Evolutionary conservation across 352 stramenopile species (phyloP).

Genomic region (Blastocystis sp.): DNA sequence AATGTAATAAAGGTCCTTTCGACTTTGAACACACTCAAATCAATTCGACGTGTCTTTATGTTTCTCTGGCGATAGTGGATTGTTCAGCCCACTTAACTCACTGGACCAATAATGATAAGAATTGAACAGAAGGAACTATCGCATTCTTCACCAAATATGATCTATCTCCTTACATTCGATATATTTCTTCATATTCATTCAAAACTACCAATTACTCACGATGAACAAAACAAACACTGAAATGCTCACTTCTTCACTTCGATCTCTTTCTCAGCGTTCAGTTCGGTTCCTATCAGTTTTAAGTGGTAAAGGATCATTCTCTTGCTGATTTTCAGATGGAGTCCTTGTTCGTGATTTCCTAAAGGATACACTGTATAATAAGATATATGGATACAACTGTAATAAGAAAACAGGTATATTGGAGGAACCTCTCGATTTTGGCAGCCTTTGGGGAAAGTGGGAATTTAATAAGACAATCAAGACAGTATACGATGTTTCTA

Average conservation of each 20-base stretch:
- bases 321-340: neutral
- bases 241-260: neutral
- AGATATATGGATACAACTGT: slow-evolving; percentile 9
- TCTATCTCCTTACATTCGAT: too few relatives aligned
- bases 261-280: neutral
- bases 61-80: neutral
- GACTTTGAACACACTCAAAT: neutral
- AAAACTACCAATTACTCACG: too few relatives aligned
- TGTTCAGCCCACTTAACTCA: neutral
- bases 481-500: neutral
- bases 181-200: too few relatives aligned
- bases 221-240: neutral
- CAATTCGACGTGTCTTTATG: neutral
- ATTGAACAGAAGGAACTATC: neutral
- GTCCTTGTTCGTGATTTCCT: slow-evolving; percentile 45
- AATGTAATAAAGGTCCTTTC: slow-evolving; percentile 13
- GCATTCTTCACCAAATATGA: too few relatives aligned
- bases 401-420: slow-evolving; percentile 27
- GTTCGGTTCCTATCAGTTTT: neutral
- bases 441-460: slow-evolving; percentile 42
- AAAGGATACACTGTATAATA: slow-evolving; percentile 47
- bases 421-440: slow-evolving; percentile 41
- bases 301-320: neutral
- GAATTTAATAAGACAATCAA: slow-evolving; percentile 29
- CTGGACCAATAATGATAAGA: neutral